Conservation (phyloP, 257 asterid genomes). For the Nicotiana otophora region DNA sequence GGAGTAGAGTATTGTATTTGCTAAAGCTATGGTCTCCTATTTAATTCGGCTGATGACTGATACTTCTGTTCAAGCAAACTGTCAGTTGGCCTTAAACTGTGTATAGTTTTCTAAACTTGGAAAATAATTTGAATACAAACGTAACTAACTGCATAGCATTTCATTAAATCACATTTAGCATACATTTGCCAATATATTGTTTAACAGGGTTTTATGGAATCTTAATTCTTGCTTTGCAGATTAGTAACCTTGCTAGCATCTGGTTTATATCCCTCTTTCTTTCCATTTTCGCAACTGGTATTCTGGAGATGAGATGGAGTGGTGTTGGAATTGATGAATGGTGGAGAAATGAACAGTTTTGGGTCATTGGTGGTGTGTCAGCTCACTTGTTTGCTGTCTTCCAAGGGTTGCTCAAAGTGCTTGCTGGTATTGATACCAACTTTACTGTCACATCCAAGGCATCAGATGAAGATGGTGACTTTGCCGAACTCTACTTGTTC, state of each 20-base stretch:
- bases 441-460: slow-evolving; percentile 98
- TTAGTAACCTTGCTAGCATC: slow-evolving; percentile 85
- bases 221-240: slow-evolving; percentile 40
- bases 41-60: not conserved
- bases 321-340: slow-evolving; percentile 96
- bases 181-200: not conserved
- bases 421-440: slow-evolving; percentile 93
- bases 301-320: slow-evolving; percentile 97
- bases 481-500: slow-evolving; percentile 88
- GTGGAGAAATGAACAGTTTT: slow-evolving; percentile 99
- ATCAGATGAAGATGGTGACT: slow-evolving; percentile 86
- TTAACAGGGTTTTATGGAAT: not conserved
- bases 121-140: not conserved
- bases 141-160: not conserved
- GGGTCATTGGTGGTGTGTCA: slow-evolving; percentile 98
- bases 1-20: slow-evolving; percentile 3
- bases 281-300: slow-evolving; percentile 94
- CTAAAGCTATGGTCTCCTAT: not conserved
- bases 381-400: slow-evolving; percentile 86
- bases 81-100: not conserved
- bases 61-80: not conserved
- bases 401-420: slow-evolving; percentile 96
- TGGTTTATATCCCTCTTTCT: slow-evolving; percentile 95
- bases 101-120: not conserved
- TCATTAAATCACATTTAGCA: not conserved